Evolutionary conservation across 441 rosid genomes (phyloP), one percentile per base, ranked within the genome.

Genomic region (Omphalea diandra): DNA sequence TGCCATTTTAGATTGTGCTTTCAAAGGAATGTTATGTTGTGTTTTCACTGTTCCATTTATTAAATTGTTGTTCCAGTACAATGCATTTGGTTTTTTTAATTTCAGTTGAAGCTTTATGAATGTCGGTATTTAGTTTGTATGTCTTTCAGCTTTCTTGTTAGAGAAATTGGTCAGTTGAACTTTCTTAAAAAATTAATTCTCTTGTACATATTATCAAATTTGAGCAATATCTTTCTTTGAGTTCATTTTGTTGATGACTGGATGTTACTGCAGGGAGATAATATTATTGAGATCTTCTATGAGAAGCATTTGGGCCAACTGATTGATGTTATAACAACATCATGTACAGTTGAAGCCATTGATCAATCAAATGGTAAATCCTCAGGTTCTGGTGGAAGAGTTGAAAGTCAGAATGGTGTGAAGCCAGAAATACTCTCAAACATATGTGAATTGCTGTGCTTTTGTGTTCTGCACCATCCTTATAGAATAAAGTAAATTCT

Each of bases 371-470:
- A 65, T 60, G 76, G 78, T 77, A 80, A 81, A 78, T 85, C 85
- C 71, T 81, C 75, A 60, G 83, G 73, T 62, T 75, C 73, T 77
- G 79, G 73, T 38, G 81, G 72, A 83, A 80, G 75, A 77, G 82
- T 75, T 76, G 81, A 75, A 80, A 85, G 56, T 75, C 82, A 77
- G 72, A 74, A 77, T 65, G 47, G 73, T 47, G 81, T 82, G 69
- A 93, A 90, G 85, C 96, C 99, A 71, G 98, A 93, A 81, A 89
- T 91, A 82, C 90, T 96, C 40, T 82, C 84, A 63, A 94, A 81
- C 85, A 87, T 94, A 75, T 94, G 99, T 81, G 99, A 96, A 76
- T 75, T 96, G 83, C 78, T 96, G 43, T 96, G 98, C 84, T 96
- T 94, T 78, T 94, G 99, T 71, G 93, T 92, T 67, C 57, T 89